Evolutionary conservation across 1,284 basidiomycete genomes (phyloP).

Genomic region (Stygiomarasmius scandens): DNA sequence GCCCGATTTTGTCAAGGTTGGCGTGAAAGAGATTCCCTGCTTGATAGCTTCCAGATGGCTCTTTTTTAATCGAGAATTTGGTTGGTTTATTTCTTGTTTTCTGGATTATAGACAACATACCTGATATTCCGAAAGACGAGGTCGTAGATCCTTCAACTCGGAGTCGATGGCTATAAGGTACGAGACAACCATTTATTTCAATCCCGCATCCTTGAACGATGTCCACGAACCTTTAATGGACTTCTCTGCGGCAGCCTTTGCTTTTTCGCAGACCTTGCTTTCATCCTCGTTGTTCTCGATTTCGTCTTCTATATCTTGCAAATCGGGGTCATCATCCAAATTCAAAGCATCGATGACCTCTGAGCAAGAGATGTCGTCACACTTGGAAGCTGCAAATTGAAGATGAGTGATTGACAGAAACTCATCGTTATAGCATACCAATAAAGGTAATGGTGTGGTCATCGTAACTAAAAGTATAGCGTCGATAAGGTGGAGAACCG

Average conservation of each 20-base stretch:
- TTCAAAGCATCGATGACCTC: slow-evolving; percentile 55
- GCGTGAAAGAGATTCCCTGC: slow-evolving; percentile 46
- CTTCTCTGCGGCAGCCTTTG: slow-evolving; percentile 43
- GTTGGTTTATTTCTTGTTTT: no score
- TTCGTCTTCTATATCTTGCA: slow-evolving; percentile 51
- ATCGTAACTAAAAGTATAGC: slow-evolving; percentile 43
- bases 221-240: slow-evolving; percentile 51
- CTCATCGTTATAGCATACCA: slow-evolving; percentile 31
- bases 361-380: slow-evolving; percentile 64
- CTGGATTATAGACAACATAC: no score
- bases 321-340: slow-evolving; percentile 53
- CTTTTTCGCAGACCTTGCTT: slow-evolving; percentile 41
- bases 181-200: not conserved
- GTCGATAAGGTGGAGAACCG: not conserved
- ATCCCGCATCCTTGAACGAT: no score
- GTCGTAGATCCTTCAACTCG: slow-evolving; percentile 44
- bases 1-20: slow-evolving; percentile 36
- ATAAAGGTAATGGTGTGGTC: slow-evolving; percentile 62
- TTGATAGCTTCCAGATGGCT: slow-evolving; percentile 51
- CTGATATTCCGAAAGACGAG: slow-evolving; percentile 43
- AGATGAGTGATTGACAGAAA: not conserved
- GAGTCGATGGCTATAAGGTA: slow-evolving; percentile 37
- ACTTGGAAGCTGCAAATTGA: slow-evolving; percentile 51
- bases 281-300: slow-evolving; percentile 42
- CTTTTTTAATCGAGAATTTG: not conserved